A percentile compares a stretch with the other conserved stretches of the same genome.
phyloP scores from a whole-genome alignment of 768 basidiomycete genomes.

The Hebeloma cylindrosporum region DNA sequence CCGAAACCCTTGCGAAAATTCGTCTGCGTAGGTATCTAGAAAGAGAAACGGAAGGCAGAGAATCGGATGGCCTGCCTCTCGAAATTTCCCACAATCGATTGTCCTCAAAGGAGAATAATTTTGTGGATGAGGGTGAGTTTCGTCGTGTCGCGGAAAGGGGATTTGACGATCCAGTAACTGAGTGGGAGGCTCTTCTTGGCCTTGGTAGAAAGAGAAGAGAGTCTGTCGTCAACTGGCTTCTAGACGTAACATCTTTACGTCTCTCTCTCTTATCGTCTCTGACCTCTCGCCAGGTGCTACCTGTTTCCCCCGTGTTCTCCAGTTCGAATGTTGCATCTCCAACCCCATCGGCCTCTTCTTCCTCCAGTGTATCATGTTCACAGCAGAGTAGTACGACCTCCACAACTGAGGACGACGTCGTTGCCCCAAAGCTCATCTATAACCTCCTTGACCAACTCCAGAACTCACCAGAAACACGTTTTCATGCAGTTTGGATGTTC shows the following conservation, averaged over 20 bases:
- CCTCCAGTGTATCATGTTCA: constrained; percentile 5
- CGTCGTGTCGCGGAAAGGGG: constrained; percentile 4
- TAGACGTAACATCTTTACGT: constrained; percentile 32
- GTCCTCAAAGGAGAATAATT: constrained; percentile 1
- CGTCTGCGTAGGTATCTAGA: constrained; percentile 41
- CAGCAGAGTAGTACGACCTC: constrained; percentile 8
- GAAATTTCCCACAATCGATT: constrained; percentile 8
- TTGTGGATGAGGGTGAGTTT: constrained; percentile 11
- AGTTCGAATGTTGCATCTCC: constrained; percentile 8
- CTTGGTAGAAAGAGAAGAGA: constrained; percentile 19
- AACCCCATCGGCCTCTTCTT: constrained; percentile 1
- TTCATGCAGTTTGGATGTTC: constrained; percentile 65
- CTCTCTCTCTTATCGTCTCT: constrained; percentile 3
- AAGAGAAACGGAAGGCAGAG: constrained; percentile 39
- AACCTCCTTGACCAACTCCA: constrained; percentile 55
- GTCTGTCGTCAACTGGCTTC: constrained; percentile 24
- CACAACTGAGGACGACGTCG: constrained; percentile 6
- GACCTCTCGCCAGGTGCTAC: constrained; percentile 17
- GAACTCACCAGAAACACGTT: constrained; percentile 57
- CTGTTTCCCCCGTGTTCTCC: constrained; percentile 18
- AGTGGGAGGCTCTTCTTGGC: constrained; percentile 25
- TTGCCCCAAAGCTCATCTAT: constrained; percentile 9
- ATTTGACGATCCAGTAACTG: constrained; percentile 1
- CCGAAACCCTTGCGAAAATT: constrained; percentile 44
- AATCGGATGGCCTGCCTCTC: constrained; percentile 33